Percentiles rank a stretch among this genome's conserved stretches.
Conservation (phyloP, 306 rosid genomes). For the Chamaecrista fasciculata region DNA sequence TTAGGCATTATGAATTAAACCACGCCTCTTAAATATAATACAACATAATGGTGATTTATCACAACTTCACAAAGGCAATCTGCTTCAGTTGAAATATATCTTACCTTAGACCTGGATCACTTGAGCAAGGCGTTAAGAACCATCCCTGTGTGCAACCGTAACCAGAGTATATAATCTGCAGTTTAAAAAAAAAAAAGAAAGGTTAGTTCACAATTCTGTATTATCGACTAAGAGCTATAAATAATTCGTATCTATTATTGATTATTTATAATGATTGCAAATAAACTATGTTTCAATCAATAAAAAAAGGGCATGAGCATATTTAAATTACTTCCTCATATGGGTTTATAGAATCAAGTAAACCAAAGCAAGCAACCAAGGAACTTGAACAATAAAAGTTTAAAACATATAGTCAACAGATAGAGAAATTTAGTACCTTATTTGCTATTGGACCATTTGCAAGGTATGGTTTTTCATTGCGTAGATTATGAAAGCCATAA, state of each 20-base stretch:
- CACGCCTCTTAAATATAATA: background rate
- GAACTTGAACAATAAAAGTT: background rate
- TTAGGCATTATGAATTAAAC: background rate
- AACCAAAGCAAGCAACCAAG: conserved; percentile 15
- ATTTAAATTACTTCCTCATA: background rate
- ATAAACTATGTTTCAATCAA: background rate
- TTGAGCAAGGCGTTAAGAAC: conserved; percentile 93
- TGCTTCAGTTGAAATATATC: conserved; percentile 30
- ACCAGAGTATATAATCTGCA: conserved; percentile 86
- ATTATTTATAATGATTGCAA: background rate
- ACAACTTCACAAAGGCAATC: conserved; percentile 10
- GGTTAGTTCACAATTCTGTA: background rate
- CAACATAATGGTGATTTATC: background rate
- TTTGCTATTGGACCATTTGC: conserved; percentile 91
- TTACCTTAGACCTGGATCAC: conserved; percentile 87
- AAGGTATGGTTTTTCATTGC: conserved; percentile 87
- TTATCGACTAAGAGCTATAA: background rate
- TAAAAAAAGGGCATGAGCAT: background rate
- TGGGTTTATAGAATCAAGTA: conserved; percentile 14
- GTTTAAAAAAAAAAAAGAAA: conserved; percentile 8
- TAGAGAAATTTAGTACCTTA: conserved; percentile 53
- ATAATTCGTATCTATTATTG: conserved; percentile 3
- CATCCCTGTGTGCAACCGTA: conserved; percentile 95
- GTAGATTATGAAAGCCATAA: conserved; percentile 91
- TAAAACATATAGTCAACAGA: background rate